Evolutionary conservation across 257 asterid species (phyloP).

Genomic region (Parsonsia alboflavescens): DNA sequence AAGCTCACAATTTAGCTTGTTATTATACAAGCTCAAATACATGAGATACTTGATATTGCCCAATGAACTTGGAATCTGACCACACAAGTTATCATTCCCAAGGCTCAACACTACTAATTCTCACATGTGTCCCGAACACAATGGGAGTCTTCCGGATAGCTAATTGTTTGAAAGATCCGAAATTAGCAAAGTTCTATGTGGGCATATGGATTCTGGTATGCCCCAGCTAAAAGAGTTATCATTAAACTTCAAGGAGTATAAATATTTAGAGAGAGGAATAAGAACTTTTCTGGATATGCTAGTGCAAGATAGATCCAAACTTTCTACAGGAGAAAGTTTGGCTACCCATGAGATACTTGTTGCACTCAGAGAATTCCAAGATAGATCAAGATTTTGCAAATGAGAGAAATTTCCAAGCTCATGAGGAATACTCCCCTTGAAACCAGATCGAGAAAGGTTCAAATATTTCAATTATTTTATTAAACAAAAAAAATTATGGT

Average conservation of each 20-base stretch:
- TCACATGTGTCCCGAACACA: constrained; percentile 14
- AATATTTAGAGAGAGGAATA: no score
- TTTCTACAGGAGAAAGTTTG: constrained; percentile 13
- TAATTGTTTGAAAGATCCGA: constrained; percentile 19
- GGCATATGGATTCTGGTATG: background rate
- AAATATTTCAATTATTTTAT: constrained; percentile 15
- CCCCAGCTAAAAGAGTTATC: background rate
- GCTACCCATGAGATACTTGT: constrained; percentile 15
- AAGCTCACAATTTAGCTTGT: constrained; percentile 8
- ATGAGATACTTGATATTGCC: constrained; percentile 17
- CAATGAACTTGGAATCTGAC: constrained; percentile 28
- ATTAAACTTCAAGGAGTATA: no score
- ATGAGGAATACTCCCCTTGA: constrained; percentile 11
- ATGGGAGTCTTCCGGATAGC: background rate
- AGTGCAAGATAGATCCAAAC: background rate
- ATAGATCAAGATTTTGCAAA: constrained; percentile 17
- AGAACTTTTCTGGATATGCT: background rate
- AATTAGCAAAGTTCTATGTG: background rate
- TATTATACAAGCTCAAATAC: constrained; percentile 18
- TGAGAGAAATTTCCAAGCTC: constrained; percentile 25
- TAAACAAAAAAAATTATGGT: constrained; percentile 12
- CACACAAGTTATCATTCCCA: constrained; percentile 15
- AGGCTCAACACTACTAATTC: background rate
- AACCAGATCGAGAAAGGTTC: constrained; percentile 17
- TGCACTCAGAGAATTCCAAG: no score